Conservation (phyloP, 306 rosid genomes). For the Cucurbita pepo region DNA sequence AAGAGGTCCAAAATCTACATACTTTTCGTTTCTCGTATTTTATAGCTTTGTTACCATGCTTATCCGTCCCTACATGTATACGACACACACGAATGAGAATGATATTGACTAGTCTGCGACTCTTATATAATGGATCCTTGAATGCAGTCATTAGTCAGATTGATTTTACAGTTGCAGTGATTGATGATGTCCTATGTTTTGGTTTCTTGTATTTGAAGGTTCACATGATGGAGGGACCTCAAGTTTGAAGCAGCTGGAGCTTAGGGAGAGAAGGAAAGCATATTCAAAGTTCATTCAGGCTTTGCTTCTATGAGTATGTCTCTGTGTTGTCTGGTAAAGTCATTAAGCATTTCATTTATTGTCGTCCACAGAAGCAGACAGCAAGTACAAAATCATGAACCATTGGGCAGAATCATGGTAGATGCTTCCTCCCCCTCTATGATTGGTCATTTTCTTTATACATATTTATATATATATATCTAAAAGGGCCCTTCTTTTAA, state of each 20-base stretch:
- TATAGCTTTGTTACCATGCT: not conserved
- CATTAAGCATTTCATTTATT: not conserved
- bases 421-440: not conserved
- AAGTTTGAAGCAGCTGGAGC: not conserved
- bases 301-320: conserved; percentile 1
- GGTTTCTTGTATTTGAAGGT: not conserved
- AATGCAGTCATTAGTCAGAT: not conserved
- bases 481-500: not conserved
- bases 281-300: not conserved
- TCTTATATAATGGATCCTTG: not conserved
- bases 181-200: not conserved
- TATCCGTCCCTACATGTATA: not conserved
- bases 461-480: not conserved
- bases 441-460: not conserved
- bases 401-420: not conserved
- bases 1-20: no score
- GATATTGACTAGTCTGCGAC: not conserved
- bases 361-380: conserved; percentile 8
- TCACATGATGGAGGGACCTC: not conserved
- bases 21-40: not conserved
- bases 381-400: conserved; percentile 4
- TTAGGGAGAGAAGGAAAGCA: not conserved
- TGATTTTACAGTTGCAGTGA: not conserved
- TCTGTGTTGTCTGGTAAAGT: not conserved
- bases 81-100: not conserved